These are phyloP conservation scores for Scheffersomyces cryptocercus DNA, from an alignment of 1,139 yeast genomes.

Conservation along the genomic window DNA sequence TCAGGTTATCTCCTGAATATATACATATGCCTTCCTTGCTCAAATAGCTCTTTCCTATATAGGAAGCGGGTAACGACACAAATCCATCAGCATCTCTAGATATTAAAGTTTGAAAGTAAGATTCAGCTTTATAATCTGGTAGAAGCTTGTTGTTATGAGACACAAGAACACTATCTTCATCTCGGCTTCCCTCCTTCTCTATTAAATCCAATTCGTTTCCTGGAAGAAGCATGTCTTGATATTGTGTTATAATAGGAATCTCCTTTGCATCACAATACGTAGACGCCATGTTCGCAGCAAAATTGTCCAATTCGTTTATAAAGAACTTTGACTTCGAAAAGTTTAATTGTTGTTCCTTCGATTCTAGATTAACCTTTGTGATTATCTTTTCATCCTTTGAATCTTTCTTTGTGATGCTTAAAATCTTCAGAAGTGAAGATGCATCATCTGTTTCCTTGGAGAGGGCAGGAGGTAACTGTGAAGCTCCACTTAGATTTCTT, in stretches of 20 bases:
- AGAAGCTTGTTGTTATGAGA: conserved; percentile 38
- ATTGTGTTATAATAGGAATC: conserved; percentile 30
- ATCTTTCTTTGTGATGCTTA: conserved; percentile 7
- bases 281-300: conserved; percentile 27
- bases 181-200: not conserved
- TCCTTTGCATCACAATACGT: conserved; percentile 21
- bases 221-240: conserved; percentile 17
- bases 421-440: conserved; percentile 2
- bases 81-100: conserved; percentile 37
- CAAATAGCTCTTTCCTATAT: conserved; percentile 36
- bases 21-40: conserved; percentile 13
- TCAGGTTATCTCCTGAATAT: conserved; percentile 3
- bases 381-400: conserved; percentile 8
- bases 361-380: conserved; percentile 7
- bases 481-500: conserved; percentile 36
- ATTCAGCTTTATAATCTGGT: conserved; percentile 35
- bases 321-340: conserved; percentile 22
- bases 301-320: conserved; percentile 24
- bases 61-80: conserved; percentile 34
- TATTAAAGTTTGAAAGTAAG: conserved; percentile 37
- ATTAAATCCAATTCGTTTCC: conserved; percentile 4
- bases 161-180: conserved; percentile 31
- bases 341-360: not conserved
- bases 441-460: conserved; percentile 4
- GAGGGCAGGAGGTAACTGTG: conserved; percentile 7